These are phyloP conservation scores for Zymoseptoria tritici DNA, from an alignment of 2,329 filamentous ascomycete species.

Conservation along the genomic window DNA sequence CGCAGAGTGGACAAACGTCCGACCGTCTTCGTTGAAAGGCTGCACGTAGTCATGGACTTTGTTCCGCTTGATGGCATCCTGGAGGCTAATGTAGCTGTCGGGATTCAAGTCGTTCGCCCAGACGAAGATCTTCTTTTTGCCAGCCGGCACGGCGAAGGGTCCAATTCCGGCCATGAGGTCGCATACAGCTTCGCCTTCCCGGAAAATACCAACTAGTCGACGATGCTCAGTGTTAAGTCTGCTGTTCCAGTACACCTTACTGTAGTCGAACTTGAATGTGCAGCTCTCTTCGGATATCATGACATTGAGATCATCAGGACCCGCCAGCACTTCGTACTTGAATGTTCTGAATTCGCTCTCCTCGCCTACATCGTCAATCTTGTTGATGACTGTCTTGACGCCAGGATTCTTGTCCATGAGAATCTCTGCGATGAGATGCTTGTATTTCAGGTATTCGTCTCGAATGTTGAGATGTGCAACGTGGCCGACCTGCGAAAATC, in stretches of 20 bases:
- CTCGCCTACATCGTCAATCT: constrained; percentile 77
- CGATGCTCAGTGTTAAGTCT: constrained; percentile 84
- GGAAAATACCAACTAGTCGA: constrained; percentile 67
- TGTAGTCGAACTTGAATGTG: constrained; percentile 86
- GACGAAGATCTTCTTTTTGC: constrained; percentile 82
- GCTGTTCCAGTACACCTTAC: constrained; percentile 97
- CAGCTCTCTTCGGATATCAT: constrained; percentile 75
- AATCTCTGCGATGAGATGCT: constrained; percentile 74
- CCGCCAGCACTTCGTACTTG: constrained; percentile 79
- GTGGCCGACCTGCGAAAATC: constrained; percentile 84
- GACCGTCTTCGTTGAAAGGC: constrained; percentile 75
- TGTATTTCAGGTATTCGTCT: constrained; percentile 76
- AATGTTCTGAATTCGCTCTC: constrained; percentile 88
- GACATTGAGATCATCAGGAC: constrained; percentile 75
- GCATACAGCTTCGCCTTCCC: constrained; percentile 79
- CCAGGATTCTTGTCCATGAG: constrained; percentile 80
- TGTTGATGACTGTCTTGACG: constrained; percentile 90
- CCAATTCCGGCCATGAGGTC: constrained; percentile 98
- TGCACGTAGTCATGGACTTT: constrained; percentile 68
- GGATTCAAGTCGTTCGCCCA: constrained; percentile 98
- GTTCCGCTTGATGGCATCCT: constrained; percentile 64
- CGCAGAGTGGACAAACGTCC: constrained; percentile 67
- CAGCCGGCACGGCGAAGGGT: constrained; percentile 87
- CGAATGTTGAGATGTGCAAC: constrained; percentile 90
- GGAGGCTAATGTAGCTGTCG: constrained; percentile 68